Base-by-base conservation (phyloP, 805 yeast species). In the Candida berthetii region DNA sequence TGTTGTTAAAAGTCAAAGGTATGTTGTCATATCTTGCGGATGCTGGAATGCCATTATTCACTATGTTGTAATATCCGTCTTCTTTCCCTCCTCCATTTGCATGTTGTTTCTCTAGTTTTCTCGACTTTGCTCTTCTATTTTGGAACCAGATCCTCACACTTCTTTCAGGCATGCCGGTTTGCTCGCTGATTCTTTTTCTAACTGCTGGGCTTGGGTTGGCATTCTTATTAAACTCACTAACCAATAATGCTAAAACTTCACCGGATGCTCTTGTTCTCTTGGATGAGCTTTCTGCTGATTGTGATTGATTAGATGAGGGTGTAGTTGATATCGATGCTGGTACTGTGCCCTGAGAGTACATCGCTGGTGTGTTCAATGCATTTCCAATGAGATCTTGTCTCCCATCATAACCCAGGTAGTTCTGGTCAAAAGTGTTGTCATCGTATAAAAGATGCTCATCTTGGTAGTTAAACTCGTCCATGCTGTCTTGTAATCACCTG, bases 71-170 rank as follows among this genome's bases (percentile, higher is more conserved):
- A 14, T 29, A 14, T 7, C 32, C 48, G n/a, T 45, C 16, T 18
- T 37, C 40, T 19, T 39, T 36, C 13, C 36, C 13, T 18, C 40
- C 40, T 9, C 32, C 38, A 22, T 33, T 43, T 7, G 51, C 54
- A 31, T 55, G 62, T 58, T 72, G 62, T 43, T 80, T 71, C 50
- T 80, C 85, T 53, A 75, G 61, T 60, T 84, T 84, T 53, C 89
- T 71, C 35, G 79, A 71, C 57, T 85, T 85, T 17, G 93, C 93
- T 47, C 97, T 66, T 52, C 90, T 68, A 58, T 88, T 88, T 60
- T 89, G 97, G 55, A 87, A 89, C 96, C 96, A 89, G 35, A 89
- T 89, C 42, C 96, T 72, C 2, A 89, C 96, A 13, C 90, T 86
- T 47, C 93, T 75, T 52, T 89, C 96, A 13, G 89, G 77, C 85